Evolutionary conservation across 2,329 filamentous ascomycete genomes (phyloP), one percentile per base, ranked within the genome.

Genomic region (Cryphonectria naterciae): DNA sequence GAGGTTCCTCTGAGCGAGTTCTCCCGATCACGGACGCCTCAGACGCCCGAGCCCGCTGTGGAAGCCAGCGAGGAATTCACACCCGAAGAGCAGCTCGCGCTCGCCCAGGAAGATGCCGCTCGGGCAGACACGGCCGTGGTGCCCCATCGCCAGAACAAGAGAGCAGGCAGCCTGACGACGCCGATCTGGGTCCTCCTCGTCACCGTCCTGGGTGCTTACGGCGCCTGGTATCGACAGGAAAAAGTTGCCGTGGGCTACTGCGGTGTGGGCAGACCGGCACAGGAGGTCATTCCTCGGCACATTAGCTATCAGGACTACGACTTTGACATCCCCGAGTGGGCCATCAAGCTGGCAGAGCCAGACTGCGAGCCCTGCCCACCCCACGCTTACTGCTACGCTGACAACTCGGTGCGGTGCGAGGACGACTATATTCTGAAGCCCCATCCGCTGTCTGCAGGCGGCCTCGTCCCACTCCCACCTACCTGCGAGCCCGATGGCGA

Each of bases 241-340:
- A 98, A 98, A 85, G 85, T 97, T n/a, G 92, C 93, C 22, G 93
- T 98, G 28, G 96, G 97, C 46, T 99, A 97, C 78, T 99, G 96
- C 79, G 94, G 95, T 17, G 88, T 97, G 68, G 96, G 92, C 35
- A 88, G 91, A 68, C 85, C 89, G 64, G 88, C 85, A 2, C 84
- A 81, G 43, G 77, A 84, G 74, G 77, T 89, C 41, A 79, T 89
- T 25, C 86, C 86, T 15, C 78, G 80, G n/a, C 79, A 78, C 70
- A 74, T 83, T 15, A 87, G 89, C 41, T 71, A 70, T 35, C 61
- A 73, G 11, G 71, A 67, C 58, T 68, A 37, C 63, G 67, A 69
- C 19, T 84, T 92, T 17, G 85, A 88, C 35, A 84, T 97, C 25
- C 95, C 95, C 3, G 89, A 93, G 63, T 93, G 90, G 85, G 85